Evolutionary conservation across 495 filamentous ascomycete species (phyloP), one percentile per base, ranked within the genome.

Genomic region (Friedmanniomyces endolithicus): DNA sequence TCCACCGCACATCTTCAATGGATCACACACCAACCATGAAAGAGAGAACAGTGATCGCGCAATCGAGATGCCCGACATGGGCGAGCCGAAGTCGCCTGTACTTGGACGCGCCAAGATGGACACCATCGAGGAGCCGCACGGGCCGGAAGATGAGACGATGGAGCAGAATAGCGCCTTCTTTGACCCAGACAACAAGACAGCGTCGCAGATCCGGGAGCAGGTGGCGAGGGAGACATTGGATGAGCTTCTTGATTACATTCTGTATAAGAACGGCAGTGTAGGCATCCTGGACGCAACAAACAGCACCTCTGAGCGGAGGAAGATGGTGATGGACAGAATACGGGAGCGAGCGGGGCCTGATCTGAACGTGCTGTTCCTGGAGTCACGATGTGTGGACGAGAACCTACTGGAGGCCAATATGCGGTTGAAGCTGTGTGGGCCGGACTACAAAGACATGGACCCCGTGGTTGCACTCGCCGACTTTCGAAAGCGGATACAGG

Each of bases 271-370:
- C 19, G 92, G 92, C 40, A 88, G 88, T 48, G 84, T 98, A n/a
- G 92, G 92, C n/a, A 96, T 97, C 57, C 78, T 96, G 17, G 90
- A 97, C 72, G 90, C 90, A 9, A 98, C 92, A 1, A 98, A 98
- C 71, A 95, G 89, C 70, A 98, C 90, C 0, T 75, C 90, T 50
- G 77, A 86, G 53, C 83, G 92, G 20, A 77, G 92, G 44, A 84
- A 94, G 67, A 77, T 83, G 1, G 75, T 98, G 23, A 85, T 95
- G 55, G 78, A 90, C 35, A 81, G 82, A 55, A 86, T 98, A 63
- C 84, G 87, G 50, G 72, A 82, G 46, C 78, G 85, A 46, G 90
- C 92, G 57, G 90, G 92, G 6, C 84, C 84, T 40, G 81, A 87
- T 48, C 73, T 98, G 27, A 88, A 88, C 24, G 86, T 98, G 20